Evolutionary conservation across 1,284 basidiomycete genomes (phyloP).

Genomic region (Papiliotrema laurentii): DNA sequence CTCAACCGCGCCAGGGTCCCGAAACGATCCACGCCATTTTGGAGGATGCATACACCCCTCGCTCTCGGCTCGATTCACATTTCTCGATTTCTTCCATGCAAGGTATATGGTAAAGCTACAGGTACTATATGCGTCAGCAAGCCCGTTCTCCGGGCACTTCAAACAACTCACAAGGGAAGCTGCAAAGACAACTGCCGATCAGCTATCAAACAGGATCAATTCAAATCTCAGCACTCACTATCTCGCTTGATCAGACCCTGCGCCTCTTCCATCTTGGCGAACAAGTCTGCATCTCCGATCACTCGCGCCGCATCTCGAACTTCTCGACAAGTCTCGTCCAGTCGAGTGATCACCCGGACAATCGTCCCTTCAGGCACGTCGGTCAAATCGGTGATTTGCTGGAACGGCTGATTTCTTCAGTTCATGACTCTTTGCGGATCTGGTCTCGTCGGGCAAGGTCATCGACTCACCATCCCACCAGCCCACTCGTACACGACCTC

Average conservation of each 20-base stretch:
- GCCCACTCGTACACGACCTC: constrained; percentile 99
- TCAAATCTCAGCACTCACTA: constrained; percentile 56
- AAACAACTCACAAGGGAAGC: constrained; percentile 1
- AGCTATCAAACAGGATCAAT: background rate
- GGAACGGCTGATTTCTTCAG: constrained; percentile 66
- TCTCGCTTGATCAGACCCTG: constrained; percentile 91
- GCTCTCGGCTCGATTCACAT: too few relatives aligned
- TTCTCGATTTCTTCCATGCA: too few relatives aligned
- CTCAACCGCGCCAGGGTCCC: too few relatives aligned
- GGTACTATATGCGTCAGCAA: too few relatives aligned
- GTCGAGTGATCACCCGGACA: constrained; percentile 88
- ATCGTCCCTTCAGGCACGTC: constrained; percentile 97
- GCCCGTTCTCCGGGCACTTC: too few relatives aligned
- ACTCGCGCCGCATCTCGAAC: constrained; percentile 95
- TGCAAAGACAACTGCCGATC: constrained; percentile 27
- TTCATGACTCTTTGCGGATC: background rate
- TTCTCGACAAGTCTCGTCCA: constrained; percentile 96
- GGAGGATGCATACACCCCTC: too few relatives aligned
- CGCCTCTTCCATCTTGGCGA: constrained; percentile 96
- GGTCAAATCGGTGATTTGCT: constrained; percentile 86
- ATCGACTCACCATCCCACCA: constrained; percentile 77
- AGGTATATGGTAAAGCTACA: too few relatives aligned
- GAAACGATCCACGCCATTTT: too few relatives aligned
- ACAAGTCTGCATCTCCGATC: constrained; percentile 90
- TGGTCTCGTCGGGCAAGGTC: too few relatives aligned